Base-by-base conservation (phyloP, 768 basidiomycete species). In the Suillus weaverae region DNA sequence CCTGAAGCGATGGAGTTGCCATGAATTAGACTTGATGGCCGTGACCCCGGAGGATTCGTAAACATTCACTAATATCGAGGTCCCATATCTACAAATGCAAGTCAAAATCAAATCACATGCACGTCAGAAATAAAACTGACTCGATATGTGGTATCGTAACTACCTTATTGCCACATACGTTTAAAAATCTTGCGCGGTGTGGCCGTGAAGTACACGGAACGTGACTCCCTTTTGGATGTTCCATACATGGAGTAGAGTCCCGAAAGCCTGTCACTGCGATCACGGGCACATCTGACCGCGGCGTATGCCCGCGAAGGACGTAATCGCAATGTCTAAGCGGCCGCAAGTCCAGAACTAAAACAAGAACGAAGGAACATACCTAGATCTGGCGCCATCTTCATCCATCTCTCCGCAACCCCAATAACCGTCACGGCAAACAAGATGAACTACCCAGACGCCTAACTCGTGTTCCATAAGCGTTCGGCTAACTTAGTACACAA, bases 191-290 rank as follows among this genome's bases (percentile, higher is more conserved):
- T 14, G 98, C 96, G 85, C 80, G 35, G 80, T 77, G 73, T 99
- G 97, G 0, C 97, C 97, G 26, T 26, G 26, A 26, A 26, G 26
- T 26, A 26, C 1, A 26, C 26, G 2, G 26, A n/a, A n/a, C n/a
- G n/a, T n/a, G n/a, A n/a, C n/a, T n/a, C n/a, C n/a, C n/a, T n/a
- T n/a, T n/a, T n/a, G n/a, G n/a, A n/a, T n/a, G n/a, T n/a, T n/a
- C n/a, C n/a, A n/a, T n/a, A n/a, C n/a, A n/a, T n/a, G n/a, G 26
- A 4, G 92, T 94, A 18, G 84, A 80, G 69, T 98, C 97, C 18
- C 97, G 85, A 39, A 94, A 93, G 56, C 95, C 97, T 0, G 92
- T 91, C 41, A 99, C 87, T 0, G 94, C 95, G 60, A 97, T 84
- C 0, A 97, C 91, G 93, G 63, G 97, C 81, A 75, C 95, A 97